Evolutionary conservation across 148 eudicot species (phyloP).

Genomic region (Vaccinium darrowii): DNA sequence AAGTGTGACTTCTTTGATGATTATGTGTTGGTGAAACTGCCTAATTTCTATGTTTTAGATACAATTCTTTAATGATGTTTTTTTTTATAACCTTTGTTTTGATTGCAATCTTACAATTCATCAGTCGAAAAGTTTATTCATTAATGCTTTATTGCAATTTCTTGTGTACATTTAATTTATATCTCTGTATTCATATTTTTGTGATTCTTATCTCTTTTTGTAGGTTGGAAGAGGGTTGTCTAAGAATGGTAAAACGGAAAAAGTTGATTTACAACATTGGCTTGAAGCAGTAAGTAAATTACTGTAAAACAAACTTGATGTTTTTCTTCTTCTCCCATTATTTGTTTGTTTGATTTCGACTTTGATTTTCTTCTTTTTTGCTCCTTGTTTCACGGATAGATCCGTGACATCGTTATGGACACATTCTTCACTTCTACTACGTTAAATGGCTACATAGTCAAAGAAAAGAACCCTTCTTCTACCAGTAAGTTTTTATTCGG

Average conservation of each 20-base stretch:
- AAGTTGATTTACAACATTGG: constrained; percentile 95
- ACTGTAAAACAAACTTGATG: not conserved
- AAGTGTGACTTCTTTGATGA: no score
- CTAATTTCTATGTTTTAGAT: no score
- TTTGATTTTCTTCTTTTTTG: not conserved
- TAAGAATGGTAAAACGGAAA: constrained; percentile 76
- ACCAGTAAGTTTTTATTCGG: constrained; percentile 50
- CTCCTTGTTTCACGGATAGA: constrained; percentile 63
- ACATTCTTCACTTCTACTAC: constrained; percentile 90
- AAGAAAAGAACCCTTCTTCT: constrained; percentile 95
- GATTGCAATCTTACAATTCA: no score
- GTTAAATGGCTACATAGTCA: constrained; percentile 78
- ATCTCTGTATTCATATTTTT: not conserved
- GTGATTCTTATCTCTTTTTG: constrained; percentile 12
- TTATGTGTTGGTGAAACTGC: no score
- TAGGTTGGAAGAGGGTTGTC: constrained; percentile 95
- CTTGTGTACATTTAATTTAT: not conserved
- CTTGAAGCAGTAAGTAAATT: constrained; percentile 77
- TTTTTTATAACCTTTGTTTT: no score
- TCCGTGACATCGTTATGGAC: constrained; percentile 98
- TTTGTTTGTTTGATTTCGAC: constrained; percentile 11
- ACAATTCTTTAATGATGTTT: no score
- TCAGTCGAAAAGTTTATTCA: no score
- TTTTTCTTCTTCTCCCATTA: not conserved
- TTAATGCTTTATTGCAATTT: not conserved